A percentile compares a stretch with the other conserved stretches of the same genome.
phyloP scores from a whole-genome alignment of 2,329 filamentous ascomycete species.

The Ophiostoma triangulosporum region DNA sequence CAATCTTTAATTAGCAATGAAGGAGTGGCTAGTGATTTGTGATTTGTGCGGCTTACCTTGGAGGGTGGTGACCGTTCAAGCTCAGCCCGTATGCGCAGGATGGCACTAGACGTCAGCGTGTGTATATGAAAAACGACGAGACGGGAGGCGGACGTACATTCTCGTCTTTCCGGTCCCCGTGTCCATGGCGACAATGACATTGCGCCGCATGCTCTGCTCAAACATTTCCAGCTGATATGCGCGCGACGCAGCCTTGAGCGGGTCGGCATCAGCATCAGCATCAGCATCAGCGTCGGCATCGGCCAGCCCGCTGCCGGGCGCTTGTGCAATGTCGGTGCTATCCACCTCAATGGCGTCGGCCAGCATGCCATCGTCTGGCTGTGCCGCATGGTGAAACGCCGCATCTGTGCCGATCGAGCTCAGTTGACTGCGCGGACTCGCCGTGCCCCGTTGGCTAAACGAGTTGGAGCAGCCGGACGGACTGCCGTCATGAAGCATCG shows the following conservation, averaged over 20 bases:
- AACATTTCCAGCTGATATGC: conserved; percentile 69
- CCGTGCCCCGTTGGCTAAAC: background rate
- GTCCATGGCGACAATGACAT: conserved; percentile 67
- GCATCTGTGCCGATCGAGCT: background rate
- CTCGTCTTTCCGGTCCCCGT: conserved; percentile 70
- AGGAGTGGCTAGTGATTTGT: background rate
- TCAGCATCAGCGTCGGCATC: too few relatives aligned
- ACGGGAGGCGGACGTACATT: conserved; percentile 37
- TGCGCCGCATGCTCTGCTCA: conserved; percentile 50
- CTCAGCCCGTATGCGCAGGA: conserved; percentile 53
- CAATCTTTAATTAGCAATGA: too few relatives aligned
- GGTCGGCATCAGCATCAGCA: conserved; percentile 11
- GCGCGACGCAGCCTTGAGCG: conserved; percentile 18
- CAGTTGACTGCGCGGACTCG: background rate
- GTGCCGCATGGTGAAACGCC: background rate
- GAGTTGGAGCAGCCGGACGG: background rate
- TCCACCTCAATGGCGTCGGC: background rate
- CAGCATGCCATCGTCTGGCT: background rate
- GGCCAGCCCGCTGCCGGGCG: too few relatives aligned
- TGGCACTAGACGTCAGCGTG: conserved; percentile 33
- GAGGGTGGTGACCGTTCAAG: conserved; percentile 37
- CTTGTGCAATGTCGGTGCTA: conserved; percentile 19
- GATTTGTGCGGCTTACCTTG: conserved; percentile 33
- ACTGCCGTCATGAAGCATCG: background rate
- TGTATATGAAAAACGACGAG: background rate